Percentiles rank a stretch among this genome's conserved stretches.
Evolutionary conservation across 495 filamentous ascomycete genomes (phyloP).

Genomic region (Podospora appendiculata): DNA sequence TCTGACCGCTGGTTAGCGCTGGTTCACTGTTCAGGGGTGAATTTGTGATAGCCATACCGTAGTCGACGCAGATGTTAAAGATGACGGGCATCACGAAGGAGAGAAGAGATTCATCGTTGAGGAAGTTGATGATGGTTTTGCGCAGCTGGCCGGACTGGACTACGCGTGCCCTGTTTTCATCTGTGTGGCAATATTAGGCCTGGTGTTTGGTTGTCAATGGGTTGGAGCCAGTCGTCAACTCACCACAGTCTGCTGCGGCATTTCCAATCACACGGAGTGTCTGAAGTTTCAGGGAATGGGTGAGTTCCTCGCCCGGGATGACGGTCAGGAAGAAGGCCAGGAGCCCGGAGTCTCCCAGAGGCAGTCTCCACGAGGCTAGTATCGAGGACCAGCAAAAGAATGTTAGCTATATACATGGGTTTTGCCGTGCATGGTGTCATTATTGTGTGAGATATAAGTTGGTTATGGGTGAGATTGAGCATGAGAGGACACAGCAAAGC

Average conservation of each 20-base stretch:
- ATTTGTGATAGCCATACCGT: slow-evolving; percentile 40
- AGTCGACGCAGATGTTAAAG: slow-evolving; percentile 69
- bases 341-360: slow-evolving; percentile 60
- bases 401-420: not conserved
- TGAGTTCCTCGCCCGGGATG: slow-evolving; percentile 30
- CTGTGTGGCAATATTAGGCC: slow-evolving; percentile 34
- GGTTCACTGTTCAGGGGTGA: not conserved
- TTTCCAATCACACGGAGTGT: slow-evolving; percentile 67
- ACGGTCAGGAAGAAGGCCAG: slow-evolving; percentile 57
- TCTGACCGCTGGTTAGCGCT: slow-evolving; percentile 28
- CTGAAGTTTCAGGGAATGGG: slow-evolving; percentile 35
- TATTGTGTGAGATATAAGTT: not conserved
- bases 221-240: slow-evolving; percentile 4
- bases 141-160: slow-evolving; percentile 49
- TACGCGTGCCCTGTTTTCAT: slow-evolving; percentile 64
- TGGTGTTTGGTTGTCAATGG: too few relatives aligned
- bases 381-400: not conserved
- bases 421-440: not conserved
- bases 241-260: slow-evolving; percentile 74
- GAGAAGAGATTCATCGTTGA: slow-evolving; percentile 40
- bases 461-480: not conserved
- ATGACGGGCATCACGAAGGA: slow-evolving; percentile 58
- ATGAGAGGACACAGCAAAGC: not conserved
- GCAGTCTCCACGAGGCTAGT: slow-evolving; percentile 45
- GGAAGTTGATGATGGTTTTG: slow-evolving; percentile 46